These are phyloP conservation scores for Beauveria sp. DNA, from an alignment of 2,329 filamentous ascomycete genomes.

Conservation along the genomic window DNA sequence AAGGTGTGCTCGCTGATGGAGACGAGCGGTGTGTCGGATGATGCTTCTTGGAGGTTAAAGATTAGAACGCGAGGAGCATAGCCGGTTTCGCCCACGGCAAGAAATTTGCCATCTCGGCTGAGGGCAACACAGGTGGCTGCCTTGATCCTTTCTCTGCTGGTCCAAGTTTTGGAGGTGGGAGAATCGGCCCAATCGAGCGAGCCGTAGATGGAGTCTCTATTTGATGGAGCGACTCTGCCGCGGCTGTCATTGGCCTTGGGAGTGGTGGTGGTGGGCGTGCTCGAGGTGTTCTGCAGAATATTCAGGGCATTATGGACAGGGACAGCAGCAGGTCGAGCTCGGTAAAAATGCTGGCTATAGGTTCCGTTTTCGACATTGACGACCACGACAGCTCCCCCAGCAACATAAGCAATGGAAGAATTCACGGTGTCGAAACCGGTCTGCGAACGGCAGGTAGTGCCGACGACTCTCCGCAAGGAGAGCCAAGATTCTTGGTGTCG, in stretches of 20 bases:
- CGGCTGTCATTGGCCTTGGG: constrained; percentile 58
- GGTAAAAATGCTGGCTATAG: constrained; percentile 78
- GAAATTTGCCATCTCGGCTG: constrained; percentile 75
- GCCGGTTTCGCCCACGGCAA: constrained; percentile 92
- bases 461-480: constrained; percentile 76
- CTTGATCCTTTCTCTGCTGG: constrained; percentile 86
- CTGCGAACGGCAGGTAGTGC: constrained; percentile 77
- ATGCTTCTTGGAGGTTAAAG: constrained; percentile 74
- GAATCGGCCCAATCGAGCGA: constrained; percentile 54
- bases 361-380: constrained; percentile 66
- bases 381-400: constrained; percentile 88
- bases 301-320: constrained; percentile 54
- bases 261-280: constrained; percentile 44
- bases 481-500: constrained; percentile 51
- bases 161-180: constrained; percentile 65
- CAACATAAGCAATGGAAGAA: constrained; percentile 79
- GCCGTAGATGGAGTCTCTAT: constrained; percentile 41
- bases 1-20: constrained; percentile 85
- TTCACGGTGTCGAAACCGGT: constrained; percentile 80
- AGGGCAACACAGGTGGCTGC: constrained; percentile 85
- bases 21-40: constrained; percentile 73
- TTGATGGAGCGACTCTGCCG: constrained; percentile 41
- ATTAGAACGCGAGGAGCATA: constrained; percentile 88
- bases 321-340: constrained; percentile 70
- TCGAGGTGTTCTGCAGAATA: constrained; percentile 42